A percentile compares a stretch with the other conserved stretches of the same genome.
phyloP scores from a whole-genome alignment of 2,329 filamentous ascomycete species.

The Akanthomyces uredinophilus region DNA sequence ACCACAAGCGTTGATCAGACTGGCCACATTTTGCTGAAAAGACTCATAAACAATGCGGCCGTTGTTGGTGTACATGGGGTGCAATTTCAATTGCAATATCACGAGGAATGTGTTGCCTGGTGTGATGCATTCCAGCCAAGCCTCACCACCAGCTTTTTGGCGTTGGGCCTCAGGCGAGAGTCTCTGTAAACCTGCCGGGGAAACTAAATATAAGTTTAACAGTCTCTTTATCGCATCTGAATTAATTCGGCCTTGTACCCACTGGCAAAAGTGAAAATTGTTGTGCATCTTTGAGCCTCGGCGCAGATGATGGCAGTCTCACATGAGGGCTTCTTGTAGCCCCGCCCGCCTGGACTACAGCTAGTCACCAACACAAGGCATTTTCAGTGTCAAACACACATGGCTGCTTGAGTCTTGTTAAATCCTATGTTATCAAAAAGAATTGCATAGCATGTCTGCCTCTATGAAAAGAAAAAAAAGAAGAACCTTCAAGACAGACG shows the following conservation, averaged over 20 bases:
- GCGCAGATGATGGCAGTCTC: not conserved
- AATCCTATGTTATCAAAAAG: constrained; percentile 30
- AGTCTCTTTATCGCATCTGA: not conserved
- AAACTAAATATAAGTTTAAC: not conserved
- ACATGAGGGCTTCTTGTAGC: not conserved
- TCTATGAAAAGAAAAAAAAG: constrained; percentile 27
- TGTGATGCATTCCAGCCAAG: constrained; percentile 31
- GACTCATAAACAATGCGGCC: constrained; percentile 6
- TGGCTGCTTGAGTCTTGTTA: constrained; percentile 25
- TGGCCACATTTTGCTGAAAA: not conserved
- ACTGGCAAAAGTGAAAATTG: not conserved
- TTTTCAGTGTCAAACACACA: not conserved
- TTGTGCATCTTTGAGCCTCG: not conserved
- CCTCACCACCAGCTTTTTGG: constrained; percentile 9
- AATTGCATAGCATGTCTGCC: constrained; percentile 26
- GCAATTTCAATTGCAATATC: constrained; percentile 26
- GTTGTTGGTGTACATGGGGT: constrained; percentile 9
- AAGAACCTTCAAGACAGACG: constrained; percentile 27
- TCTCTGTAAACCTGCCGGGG: not conserved
- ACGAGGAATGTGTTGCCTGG: constrained; percentile 36
- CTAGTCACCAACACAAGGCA: constrained; percentile 12
- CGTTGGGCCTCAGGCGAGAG: not conserved
- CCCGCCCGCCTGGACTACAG: not conserved
- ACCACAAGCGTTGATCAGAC: not conserved
- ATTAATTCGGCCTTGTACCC: not conserved